Percentiles rank a stretch among this genome's conserved stretches.
Evolutionary conservation across 164 flowering plant species (phyloP).

Genomic region (Vitis labrusca): DNA sequence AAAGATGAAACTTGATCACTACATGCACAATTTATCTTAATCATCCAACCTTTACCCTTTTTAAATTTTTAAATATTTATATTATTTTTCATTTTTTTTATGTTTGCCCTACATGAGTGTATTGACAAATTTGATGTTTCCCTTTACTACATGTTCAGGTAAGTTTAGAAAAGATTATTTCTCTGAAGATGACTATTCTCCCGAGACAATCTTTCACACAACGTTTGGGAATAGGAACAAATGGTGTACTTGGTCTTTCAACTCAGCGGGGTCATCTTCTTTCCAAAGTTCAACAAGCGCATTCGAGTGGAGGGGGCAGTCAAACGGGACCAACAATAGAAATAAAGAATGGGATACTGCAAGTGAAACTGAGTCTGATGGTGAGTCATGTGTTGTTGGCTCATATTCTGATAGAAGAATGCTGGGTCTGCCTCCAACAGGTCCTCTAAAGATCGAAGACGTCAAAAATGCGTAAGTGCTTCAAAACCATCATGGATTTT

Average conservation of each 20-base stretch:
- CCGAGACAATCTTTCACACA: constrained; percentile 50
- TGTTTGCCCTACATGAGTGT: background rate
- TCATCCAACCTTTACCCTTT: too few species aligned
- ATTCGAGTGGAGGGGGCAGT: constrained; percentile 62
- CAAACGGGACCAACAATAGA: constrained; percentile 31
- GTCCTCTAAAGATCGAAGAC: constrained; percentile 82
- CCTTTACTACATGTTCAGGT: constrained; percentile 33
- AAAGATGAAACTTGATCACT: too few species aligned
- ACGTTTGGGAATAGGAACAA: constrained; percentile 52
- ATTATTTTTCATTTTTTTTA: background rate
- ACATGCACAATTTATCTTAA: too few species aligned
- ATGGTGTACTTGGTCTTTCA: constrained; percentile 59
- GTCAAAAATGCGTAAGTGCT: constrained; percentile 86
- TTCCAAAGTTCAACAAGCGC: constrained; percentile 36
- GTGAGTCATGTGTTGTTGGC: constrained; percentile 46
- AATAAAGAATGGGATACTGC: constrained; percentile 29
- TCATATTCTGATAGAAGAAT: constrained; percentile 57
- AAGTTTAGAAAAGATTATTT: constrained; percentile 30
- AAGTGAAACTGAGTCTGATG: constrained; percentile 48
- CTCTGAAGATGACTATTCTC: constrained; percentile 43
- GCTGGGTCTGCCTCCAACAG: constrained; percentile 76
- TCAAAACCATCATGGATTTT: background rate
- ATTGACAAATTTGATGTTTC: background rate
- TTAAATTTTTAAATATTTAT: too few species aligned
- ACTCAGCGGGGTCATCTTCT: constrained; percentile 24